These are phyloP conservation scores for Ochromonas danica DNA, from an alignment of 108 stramenopile genomes.

Conservation along the genomic window DNA sequence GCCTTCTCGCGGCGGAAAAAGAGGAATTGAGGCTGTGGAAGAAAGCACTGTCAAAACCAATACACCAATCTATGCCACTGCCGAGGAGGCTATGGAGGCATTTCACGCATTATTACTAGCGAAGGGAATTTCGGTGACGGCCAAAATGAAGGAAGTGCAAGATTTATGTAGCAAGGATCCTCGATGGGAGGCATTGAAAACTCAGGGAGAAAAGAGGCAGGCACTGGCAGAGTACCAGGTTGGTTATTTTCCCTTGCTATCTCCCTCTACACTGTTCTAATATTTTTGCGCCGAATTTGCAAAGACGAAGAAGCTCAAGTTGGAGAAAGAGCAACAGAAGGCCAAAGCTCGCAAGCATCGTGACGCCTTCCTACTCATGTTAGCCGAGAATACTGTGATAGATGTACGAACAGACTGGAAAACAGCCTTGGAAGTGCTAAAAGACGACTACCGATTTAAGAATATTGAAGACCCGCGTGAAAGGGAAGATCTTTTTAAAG, in stretches of 20 bases:
- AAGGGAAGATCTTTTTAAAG: slow-evolving; percentile 54
- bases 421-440: slow-evolving; percentile 48
- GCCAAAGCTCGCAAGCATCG: slow-evolving; percentile 45
- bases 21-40: not conserved
- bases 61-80: slow-evolving; percentile 39
- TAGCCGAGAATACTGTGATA: slow-evolving; percentile 52
- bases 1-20: not conserved
- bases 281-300: not conserved
- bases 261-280: not conserved
- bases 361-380: slow-evolving; percentile 54
- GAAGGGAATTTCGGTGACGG: slow-evolving; percentile 41
- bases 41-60: slow-evolving; percentile 4
- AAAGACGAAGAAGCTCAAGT: slow-evolving; percentile 46
- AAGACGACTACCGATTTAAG: slow-evolving; percentile 47
- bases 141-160: slow-evolving; percentile 37
- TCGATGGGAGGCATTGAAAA: slow-evolving; percentile 39
- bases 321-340: slow-evolving; percentile 51
- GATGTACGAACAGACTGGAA: slow-evolving; percentile 49
- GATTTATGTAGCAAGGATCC: slow-evolving; percentile 13
- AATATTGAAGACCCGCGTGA: slow-evolving; percentile 42
- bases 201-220: slow-evolving; percentile 49
- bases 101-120: slow-evolving; percentile 47
- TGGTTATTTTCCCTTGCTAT: not conserved
- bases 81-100: slow-evolving; percentile 45
- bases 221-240: slow-evolving; percentile 54